Evolutionary conservation across 2,329 filamentous ascomycete genomes (phyloP).

Genomic region (Penicillium sp.): DNA sequence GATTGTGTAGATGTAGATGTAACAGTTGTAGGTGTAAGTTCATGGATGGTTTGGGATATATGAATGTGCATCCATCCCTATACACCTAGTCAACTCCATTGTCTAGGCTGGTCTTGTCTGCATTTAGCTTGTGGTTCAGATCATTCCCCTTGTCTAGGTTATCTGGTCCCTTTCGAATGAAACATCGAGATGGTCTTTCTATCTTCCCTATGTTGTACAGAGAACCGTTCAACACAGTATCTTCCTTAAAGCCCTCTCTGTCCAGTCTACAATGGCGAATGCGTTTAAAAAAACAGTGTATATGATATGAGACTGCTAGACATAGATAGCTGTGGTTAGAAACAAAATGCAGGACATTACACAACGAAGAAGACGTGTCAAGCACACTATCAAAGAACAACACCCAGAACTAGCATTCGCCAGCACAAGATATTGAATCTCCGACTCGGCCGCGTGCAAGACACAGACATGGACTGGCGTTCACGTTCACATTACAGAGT

Average conservation of each 20-base stretch:
- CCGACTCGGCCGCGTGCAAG: background rate
- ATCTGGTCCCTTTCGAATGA: background rate
- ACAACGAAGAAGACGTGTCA: background rate
- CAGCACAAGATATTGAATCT: background rate
- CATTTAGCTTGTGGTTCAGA: background rate
- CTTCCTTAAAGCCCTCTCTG: background rate
- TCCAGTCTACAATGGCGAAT: background rate
- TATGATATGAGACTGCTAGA: background rate
- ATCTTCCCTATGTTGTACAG: background rate
- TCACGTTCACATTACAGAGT: slow-evolving; percentile 29
- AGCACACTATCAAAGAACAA: background rate
- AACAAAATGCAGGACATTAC: background rate
- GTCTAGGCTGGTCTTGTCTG: background rate
- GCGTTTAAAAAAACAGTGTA: background rate
- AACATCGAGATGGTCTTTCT: too few relatives aligned
- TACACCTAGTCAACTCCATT: too few relatives aligned
- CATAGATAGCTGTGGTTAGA: background rate
- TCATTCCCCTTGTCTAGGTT: background rate
- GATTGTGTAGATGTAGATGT: background rate
- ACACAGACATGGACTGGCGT: background rate
- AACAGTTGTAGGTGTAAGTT: background rate
- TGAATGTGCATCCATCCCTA: background rate
- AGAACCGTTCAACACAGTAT: background rate
- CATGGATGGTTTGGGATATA: background rate
- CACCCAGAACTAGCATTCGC: background rate